These are phyloP conservation scores for Xerocomus nothofagi DNA, from an alignment of 1,284 basidiomycete genomes.

Conservation along the genomic window DNA sequence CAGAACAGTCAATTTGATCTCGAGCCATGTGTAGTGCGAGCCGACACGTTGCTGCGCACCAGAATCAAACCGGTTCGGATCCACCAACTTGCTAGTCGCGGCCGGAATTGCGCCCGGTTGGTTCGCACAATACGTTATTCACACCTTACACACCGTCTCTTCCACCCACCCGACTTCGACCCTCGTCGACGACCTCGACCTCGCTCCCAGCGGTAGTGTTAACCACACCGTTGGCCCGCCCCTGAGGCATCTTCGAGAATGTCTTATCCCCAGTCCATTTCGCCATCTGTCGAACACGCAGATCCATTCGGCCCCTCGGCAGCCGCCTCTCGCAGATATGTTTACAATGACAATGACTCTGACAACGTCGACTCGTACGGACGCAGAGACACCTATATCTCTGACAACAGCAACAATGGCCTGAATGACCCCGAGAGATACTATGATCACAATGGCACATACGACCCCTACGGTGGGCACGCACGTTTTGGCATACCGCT, in stretches of 20 bases:
- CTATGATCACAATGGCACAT: slow-evolving; percentile 62
- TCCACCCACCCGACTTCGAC: slow-evolving; percentile 7
- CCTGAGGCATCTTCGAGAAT: slow-evolving; percentile 20
- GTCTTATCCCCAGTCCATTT: slow-evolving; percentile 35
- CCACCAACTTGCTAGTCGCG: slow-evolving; percentile 4
- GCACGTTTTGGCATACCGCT: neutral
- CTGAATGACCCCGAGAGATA: slow-evolving; percentile 53
- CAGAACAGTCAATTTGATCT: neutral
- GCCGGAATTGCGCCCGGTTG: slow-evolving; percentile 25
- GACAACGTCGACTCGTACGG: slow-evolving; percentile 60
- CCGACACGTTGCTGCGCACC: too few species aligned
- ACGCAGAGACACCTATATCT: slow-evolving; percentile 65
- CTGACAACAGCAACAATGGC: slow-evolving; percentile 64
- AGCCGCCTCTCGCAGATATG: slow-evolving; percentile 51
- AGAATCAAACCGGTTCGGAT: slow-evolving; percentile 26
- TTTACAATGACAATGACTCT: slow-evolving; percentile 79
- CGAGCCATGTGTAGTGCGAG: too few species aligned
- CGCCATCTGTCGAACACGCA: slow-evolving; percentile 35
- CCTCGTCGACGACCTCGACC: slow-evolving; percentile 3
- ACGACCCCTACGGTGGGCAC: slow-evolving; percentile 62
- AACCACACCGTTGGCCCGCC: slow-evolving; percentile 16
- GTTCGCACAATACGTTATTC: slow-evolving; percentile 23
- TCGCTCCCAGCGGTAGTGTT: slow-evolving; percentile 12
- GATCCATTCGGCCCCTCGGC: slow-evolving; percentile 57
- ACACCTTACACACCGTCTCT: slow-evolving; percentile 2